Percentiles rank a stretch among this genome's conserved stretches.
Evolutionary conservation across 176 grass and related monocot genomes (phyloP).

Genomic region (Musa acuminata): DNA sequence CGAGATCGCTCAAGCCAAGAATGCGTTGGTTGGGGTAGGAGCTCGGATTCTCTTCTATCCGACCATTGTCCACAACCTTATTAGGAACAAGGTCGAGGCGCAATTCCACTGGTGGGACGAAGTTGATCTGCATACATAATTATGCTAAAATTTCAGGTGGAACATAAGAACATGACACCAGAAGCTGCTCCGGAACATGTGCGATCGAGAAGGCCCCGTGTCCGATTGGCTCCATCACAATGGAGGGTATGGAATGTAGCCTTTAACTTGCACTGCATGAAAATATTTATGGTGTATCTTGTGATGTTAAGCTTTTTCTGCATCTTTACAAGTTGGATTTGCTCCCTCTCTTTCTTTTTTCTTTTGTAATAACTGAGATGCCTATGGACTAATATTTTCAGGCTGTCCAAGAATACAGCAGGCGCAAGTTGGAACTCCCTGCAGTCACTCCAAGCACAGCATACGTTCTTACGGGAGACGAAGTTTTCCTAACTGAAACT

Average conservation of each 20-base stretch:
- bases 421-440: slow-evolving; percentile 25
- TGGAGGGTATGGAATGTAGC: slow-evolving; percentile 42
- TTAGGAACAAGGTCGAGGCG: not conserved
- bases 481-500: no score
- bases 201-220: slow-evolving; percentile 66
- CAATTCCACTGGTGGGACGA: not conserved
- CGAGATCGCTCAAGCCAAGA: no score
- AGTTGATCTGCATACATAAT: not conserved
- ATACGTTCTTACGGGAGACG: no score
- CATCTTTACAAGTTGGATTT: slow-evolving; percentile 1
- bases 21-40: not conserved
- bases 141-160: slow-evolving; percentile 39
- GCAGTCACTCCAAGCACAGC: not conserved
- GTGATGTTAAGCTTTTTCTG: not conserved
- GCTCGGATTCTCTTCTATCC: not conserved
- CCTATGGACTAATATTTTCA: slow-evolving; percentile 14
- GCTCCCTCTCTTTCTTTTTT: no score
- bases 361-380: no score
- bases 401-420: slow-evolving; percentile 61
- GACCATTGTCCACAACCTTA: not conserved
- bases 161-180: slow-evolving; percentile 62
- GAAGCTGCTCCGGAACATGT: slow-evolving; percentile 73
- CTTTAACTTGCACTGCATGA: no score
- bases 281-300: no score
- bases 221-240: slow-evolving; percentile 67